Conservation (phyloP, 1,284 basidiomycete species). For the Naganishia albida region DNA sequence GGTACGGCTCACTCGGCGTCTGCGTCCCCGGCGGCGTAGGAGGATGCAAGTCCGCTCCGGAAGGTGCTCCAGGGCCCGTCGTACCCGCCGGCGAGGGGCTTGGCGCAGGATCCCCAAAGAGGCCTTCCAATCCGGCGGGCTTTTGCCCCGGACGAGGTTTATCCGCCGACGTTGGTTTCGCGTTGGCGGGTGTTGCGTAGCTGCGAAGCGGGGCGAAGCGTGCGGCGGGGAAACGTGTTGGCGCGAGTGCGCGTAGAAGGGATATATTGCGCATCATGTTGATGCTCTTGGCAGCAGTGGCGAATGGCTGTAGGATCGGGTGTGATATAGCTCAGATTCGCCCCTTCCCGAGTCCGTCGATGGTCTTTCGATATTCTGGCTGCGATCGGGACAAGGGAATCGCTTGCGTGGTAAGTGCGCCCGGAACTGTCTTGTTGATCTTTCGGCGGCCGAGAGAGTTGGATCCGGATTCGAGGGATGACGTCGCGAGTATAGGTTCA, state of each 20-base stretch:
- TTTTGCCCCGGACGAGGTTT: constrained; percentile 20
- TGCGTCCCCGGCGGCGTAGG: constrained; percentile 42
- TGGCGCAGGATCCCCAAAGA: constrained; percentile 43
- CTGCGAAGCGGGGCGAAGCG: constrained; percentile 11
- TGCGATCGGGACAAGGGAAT: neutral
- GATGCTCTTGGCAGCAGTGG: neutral
- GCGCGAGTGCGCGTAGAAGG: constrained; percentile 21
- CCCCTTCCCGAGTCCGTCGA: neutral
- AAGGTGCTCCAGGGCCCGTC: constrained; percentile 32
- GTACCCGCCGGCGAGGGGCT: constrained; percentile 13
- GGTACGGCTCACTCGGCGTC: constrained; percentile 41
- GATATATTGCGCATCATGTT: constrained; percentile 23
- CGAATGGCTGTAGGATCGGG: neutral
- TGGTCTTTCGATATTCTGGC: too few species aligned
- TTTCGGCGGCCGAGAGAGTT: too few species aligned
- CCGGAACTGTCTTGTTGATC: neutral
- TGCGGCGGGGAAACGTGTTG: neutral
- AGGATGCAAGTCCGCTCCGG: constrained; percentile 31
- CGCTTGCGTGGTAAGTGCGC: neutral
- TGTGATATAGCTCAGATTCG: neutral
- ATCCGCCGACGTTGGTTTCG: constrained; percentile 16
- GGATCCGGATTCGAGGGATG: too few species aligned
- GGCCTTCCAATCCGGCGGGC: constrained; percentile 46
- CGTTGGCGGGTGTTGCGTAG: constrained; percentile 11
- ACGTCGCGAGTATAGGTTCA: too few species aligned